phyloP scores from a whole-genome alignment of 768 basidiomycete species.

The Kwoniella sp. region DNA sequence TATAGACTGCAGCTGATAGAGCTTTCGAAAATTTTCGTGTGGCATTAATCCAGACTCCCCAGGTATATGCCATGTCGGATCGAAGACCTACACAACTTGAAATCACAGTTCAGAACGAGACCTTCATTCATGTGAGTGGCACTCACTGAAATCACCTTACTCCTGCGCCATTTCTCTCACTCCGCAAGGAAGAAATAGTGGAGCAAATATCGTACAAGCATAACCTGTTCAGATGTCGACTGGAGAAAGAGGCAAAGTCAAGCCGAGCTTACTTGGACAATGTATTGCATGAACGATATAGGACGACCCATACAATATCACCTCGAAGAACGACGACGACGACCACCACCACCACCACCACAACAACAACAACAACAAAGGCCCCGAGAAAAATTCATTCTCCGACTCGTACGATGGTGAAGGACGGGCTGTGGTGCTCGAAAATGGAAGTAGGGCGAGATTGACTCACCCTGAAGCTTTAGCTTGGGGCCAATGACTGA shows the following conservation, averaged over 20 bases:
- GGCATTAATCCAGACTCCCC: constrained; percentile 22
- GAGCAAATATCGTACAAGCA: no score
- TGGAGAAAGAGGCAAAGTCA: no score
- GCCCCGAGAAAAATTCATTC: constrained; percentile 4
- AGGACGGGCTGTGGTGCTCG: not conserved
- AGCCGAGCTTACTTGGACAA: no score
- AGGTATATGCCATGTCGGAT: constrained; percentile 22
- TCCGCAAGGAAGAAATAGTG: no score
- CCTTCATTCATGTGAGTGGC: constrained; percentile 26
- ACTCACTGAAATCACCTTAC: not conserved
- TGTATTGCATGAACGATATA: no score
- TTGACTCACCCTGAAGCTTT: constrained; percentile 10
- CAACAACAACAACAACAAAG: not conserved
- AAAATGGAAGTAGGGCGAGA: constrained; percentile 14
- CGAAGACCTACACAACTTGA: constrained; percentile 15
- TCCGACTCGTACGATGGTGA: constrained; percentile 8
- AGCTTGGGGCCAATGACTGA: constrained; percentile 2
- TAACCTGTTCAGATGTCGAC: no score
- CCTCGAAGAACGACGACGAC: not conserved
- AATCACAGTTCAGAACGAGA: constrained; percentile 29
- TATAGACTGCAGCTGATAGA: no score
- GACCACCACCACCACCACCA: not conserved
- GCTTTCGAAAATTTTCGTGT: no score
- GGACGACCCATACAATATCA: constrained; percentile 1
- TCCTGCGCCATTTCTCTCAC: not conserved